Percentiles rank a stretch among this genome's conserved stretches.
These are phyloP conservation scores for Edaphochlamys debaryana DNA, from an alignment of 139 green algal species.

Conservation along the genomic window DNA sequence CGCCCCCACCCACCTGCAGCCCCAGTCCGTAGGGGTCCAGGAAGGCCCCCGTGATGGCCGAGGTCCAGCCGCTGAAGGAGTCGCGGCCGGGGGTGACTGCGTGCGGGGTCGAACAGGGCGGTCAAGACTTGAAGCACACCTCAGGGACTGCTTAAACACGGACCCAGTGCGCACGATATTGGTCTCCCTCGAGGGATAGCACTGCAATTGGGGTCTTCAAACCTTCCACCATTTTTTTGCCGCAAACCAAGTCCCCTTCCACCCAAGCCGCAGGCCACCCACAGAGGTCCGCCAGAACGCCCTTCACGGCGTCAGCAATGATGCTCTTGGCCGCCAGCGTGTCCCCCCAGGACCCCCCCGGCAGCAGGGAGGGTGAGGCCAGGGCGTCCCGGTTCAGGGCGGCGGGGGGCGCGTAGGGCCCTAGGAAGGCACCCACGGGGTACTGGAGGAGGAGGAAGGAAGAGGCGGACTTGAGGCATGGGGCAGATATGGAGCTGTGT, in stretches of 20 bases:
- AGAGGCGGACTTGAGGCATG: too few relatives aligned
- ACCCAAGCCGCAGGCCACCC: background rate
- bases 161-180: too few relatives aligned
- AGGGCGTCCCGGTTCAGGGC: constrained; percentile 16
- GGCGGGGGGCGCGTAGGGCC: constrained; percentile 27
- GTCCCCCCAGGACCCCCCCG: constrained; percentile 17
- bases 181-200: too few relatives aligned
- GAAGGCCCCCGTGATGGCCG: constrained; percentile 40
- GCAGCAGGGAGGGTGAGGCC: background rate
- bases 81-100: constrained; percentile 22
- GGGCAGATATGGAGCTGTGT: too few relatives aligned
- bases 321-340: constrained; percentile 7
- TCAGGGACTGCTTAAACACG: too few relatives aligned
- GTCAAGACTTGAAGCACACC: too few relatives aligned
- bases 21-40: constrained; percentile 35
- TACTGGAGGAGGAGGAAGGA: background rate
- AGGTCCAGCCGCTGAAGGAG: constrained; percentile 45
- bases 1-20: constrained; percentile 4
- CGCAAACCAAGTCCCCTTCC: background rate
- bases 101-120: too few relatives aligned
- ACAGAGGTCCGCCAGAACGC: constrained; percentile 33
- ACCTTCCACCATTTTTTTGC: too few relatives aligned
- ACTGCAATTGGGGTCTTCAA: too few relatives aligned
- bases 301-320: constrained; percentile 32
- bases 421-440: constrained; percentile 31